These are phyloP conservation scores for Phytophthora pseudosyringae DNA, from an alignment of 352 stramenopile genomes.

Conservation along the genomic window DNA sequence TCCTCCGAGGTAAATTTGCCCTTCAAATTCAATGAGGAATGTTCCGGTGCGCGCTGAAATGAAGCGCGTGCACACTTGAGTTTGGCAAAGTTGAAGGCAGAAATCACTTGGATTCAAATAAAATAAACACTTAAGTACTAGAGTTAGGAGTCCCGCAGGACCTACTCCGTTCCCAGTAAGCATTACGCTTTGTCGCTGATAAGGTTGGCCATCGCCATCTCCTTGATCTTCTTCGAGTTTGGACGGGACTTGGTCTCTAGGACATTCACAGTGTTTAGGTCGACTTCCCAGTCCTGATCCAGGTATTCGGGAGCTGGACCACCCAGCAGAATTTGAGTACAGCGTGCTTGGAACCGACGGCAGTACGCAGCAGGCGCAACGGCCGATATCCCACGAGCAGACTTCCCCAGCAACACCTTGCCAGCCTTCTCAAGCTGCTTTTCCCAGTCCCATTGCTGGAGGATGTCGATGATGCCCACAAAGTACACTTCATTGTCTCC, in stretches of 20 bases:
- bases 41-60: not conserved
- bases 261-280: slow-evolving; percentile 9
- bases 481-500: slow-evolving; percentile 72
- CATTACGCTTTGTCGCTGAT: slow-evolving; percentile 32
- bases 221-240: slow-evolving; percentile 36
- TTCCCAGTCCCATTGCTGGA: slow-evolving; percentile 86
- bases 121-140: slow-evolving; percentile 32
- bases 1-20: too few species aligned
- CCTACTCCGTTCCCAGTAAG: slow-evolving; percentile 18
- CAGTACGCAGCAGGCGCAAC: slow-evolving; percentile 70
- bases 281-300: slow-evolving; percentile 36
- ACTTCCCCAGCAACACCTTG: slow-evolving; percentile 78
- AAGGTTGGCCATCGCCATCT: slow-evolving; percentile 24
- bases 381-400: slow-evolving; percentile 68
- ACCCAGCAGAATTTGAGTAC: slow-evolving; percentile 56
- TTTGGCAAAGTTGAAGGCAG: slow-evolving; percentile 10
- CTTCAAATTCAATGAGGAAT: slow-evolving; percentile 15
- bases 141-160: slow-evolving; percentile 4
- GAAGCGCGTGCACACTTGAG: not conserved
- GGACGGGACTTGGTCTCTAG: slow-evolving; percentile 28
- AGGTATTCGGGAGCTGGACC: slow-evolving; percentile 37
- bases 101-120: slow-evolving; percentile 29
- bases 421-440: slow-evolving; percentile 78
- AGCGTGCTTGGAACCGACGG: slow-evolving; percentile 66
- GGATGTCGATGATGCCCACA: slow-evolving; percentile 86